A percentile compares a stretch with the other conserved stretches of the same genome.
Conservation (phyloP, 208 protist genomes). For the Leishmania mexicana region DNA sequence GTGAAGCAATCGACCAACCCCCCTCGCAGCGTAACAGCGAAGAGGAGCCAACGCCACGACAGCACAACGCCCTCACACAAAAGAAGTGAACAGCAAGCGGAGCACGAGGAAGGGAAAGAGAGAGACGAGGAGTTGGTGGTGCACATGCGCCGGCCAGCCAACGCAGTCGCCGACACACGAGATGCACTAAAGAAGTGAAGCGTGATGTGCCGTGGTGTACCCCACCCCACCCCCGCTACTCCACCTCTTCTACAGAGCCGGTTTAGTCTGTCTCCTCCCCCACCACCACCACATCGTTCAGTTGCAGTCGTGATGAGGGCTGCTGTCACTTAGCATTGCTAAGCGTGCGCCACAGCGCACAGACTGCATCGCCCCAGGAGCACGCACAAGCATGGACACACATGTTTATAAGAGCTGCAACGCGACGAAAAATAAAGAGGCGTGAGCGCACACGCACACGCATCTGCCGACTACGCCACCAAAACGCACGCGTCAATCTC, state of each 20-base stretch:
- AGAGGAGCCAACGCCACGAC: background rate
- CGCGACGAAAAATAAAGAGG: constrained; percentile 2
- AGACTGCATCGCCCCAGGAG: background rate
- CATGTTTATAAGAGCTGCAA: constrained; percentile 3
- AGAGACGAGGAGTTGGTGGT: background rate
- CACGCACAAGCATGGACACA: constrained; percentile 19
- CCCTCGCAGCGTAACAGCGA: background rate
- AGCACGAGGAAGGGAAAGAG: background rate
- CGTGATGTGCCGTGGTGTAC: background rate
- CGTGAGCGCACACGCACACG: constrained; percentile 1
- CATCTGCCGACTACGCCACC: background rate
- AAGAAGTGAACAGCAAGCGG: background rate
- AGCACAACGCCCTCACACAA: background rate
- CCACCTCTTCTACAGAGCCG: background rate
- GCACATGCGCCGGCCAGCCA: background rate
- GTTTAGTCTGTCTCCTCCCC: background rate
- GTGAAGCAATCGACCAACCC: background rate
- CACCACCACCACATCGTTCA: background rate
- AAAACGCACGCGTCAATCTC: background rate
- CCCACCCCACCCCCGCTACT: background rate
- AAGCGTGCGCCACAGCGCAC: background rate
- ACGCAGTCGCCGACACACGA: background rate
- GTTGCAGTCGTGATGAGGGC: background rate
- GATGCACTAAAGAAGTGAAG: background rate
- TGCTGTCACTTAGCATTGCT: background rate